These are phyloP conservation scores for Cryphonectria japonica DNA, from an alignment of 2,329 filamentous ascomycete genomes.

Conservation along the genomic window DNA sequence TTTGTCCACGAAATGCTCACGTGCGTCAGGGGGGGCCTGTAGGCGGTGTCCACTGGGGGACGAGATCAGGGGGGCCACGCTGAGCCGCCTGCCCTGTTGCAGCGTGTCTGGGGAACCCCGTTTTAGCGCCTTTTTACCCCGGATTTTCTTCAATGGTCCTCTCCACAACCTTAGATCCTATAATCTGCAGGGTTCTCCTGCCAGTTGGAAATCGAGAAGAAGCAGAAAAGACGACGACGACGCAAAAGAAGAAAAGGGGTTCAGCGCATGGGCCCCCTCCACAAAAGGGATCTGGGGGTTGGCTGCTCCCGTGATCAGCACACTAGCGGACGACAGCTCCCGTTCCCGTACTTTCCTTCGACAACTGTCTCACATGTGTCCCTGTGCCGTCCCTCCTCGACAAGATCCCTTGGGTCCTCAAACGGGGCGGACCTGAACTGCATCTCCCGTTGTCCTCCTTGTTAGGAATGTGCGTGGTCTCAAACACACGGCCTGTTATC, in stretches of 20 bases:
- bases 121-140: constrained; percentile 18
- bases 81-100: constrained; percentile 3
- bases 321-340: not conserved
- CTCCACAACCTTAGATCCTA: not conserved
- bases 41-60: not conserved
- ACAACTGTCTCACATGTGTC: not conserved
- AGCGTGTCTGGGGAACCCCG: constrained; percentile 5
- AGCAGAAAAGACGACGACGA: not conserved
- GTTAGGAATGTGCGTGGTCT: not conserved
- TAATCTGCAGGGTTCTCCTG: not conserved
- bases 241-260: not conserved
- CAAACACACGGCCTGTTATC: not conserved
- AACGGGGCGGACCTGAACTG: not conserved
- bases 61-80: not conserved
- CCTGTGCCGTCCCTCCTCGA: not conserved
- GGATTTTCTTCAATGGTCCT: constrained; percentile 7
- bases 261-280: not conserved
- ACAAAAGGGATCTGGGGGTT: not conserved
- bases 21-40: constrained; percentile 23
- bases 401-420: not conserved
- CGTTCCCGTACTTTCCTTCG: not conserved
- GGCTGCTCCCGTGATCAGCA: constrained; percentile 6
- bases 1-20: constrained; percentile 26
- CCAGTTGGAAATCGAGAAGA: not conserved
- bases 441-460: not conserved